Base-by-base conservation (phyloP, 192 early-diverging fungal genomes). In the Glomus cerebriforme region DNA sequence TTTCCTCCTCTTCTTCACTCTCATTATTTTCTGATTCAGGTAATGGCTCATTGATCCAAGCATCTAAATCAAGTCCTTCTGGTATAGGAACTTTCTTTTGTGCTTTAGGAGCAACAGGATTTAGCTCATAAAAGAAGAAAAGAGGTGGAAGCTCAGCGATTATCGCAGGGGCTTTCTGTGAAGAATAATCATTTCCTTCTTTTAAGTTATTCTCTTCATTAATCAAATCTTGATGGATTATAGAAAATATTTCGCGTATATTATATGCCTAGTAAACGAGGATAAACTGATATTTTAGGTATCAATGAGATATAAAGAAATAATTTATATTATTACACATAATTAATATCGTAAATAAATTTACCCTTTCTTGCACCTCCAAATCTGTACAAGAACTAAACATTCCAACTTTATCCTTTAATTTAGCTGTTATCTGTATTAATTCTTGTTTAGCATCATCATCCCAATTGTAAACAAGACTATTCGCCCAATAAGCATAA, bases 31-130 rank as follows among this genome's bases (percentile, higher is more conserved):
- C 88, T 2, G 87, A 87, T 66, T 89, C 87, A 3, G 91, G 92
- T 26, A 94, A 86, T 17, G 93, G 90, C 3, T 91, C 90, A 75
- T 90, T 87, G 68, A 96, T 95, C 91, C 90, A 92, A 9, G 88
- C 78, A 71, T 96, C 95, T 31, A 98, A 83, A 81, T 96, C 94
- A 58, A 99, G 81, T 10, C 91, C 95, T 8, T 94, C 92, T 9
- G 96, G 96, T 3, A 97, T 82, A 22, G 95, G 93, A 1, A 99
- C 96, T 80, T 94, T 93, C 75, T 87, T 88, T 83, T 99, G 97
- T 0, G 97, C 97, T 54, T 93, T 93, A 3, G 92, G 87, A 17
- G 94, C 94, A 0, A 99, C 95, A 1, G 96, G 96, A 69, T 96
- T 97, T 19, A 99, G 86, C 59, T 96, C 97, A 67, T 92, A 94